Base-by-base conservation (phyloP, 805 yeast species). In the Cyberlindnera veronae region DNA sequence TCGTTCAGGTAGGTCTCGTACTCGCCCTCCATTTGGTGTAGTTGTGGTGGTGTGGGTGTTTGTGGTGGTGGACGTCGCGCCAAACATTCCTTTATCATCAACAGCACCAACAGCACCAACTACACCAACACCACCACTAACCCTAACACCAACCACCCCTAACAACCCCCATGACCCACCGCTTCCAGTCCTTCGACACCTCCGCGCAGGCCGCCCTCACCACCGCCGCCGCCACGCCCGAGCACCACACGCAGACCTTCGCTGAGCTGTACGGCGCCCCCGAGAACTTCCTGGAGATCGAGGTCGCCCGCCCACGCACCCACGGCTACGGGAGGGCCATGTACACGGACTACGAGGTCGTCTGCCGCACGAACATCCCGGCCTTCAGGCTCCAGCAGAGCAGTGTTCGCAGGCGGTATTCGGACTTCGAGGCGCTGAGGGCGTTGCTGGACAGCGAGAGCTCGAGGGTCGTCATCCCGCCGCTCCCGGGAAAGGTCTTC, bases 211-310 rank as follows among this genome's bases (percentile, higher is more conserved):
- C 53, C 35, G 46, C 57, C 0, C 39, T 56, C 34, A 26, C 40
- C 5, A 10, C 37, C n/a, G 2, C 11, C 26, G 23, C 29, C 38
- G 21, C 14, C 39, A 20, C 24, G 38, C 16, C 14, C 38, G 21
- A 19, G 29, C 22, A 35, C 17, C 21, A 27, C 28, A 3, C 20
- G 44, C 91, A 84, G 60, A 72, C 87, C 4, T 81, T 81, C 60
- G 84, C 78, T 48, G 95, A 88, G 53, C 73, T 85, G 31, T 93
- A 93, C 57, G 96, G 95, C 0, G 95, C 85, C 53, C 98, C 97
- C 0, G 98, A 93, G 62, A 87, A 88, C 64, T 87, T 89, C 56
- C 72, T 91, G 29, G 99, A 91, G 63, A 80, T 93, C 26, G 97
- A 90, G 61, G 95, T 89, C 44, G 44, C 69, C 20, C 81, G 81